Evolutionary conservation across 192 early-diverging fungal genomes (phyloP), one percentile per base, ranked within the genome.

Genomic region (Rhizophagus sp.): DNA sequence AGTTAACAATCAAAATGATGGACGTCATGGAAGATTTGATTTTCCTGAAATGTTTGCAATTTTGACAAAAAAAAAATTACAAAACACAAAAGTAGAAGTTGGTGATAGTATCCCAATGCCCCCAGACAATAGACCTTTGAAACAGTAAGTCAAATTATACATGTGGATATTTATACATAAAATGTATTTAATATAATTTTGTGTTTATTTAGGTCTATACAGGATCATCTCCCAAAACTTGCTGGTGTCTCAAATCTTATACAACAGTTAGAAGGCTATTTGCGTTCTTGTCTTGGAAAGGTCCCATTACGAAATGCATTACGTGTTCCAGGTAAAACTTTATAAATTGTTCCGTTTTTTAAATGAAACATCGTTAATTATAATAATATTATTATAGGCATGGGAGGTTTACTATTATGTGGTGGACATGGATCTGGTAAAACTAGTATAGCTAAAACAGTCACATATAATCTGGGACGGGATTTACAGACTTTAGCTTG

Each of bases 401-500:
- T 88, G 4, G 88, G 88, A 4, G 92, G 94, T n/a, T 80, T 93
- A 27, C 81, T 95, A 27, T 62, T 94, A 13, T 90, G 90, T 64
- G 94, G 94, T 12, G 84, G 91, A 11, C 93, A 90, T 79, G 94
- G 94, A 44, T 88, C 92, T 4, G 94, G 94, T n/a, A 95, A 95
- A 69, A 90, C 93, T 19, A 89, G 88, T 52, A 85, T 94, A 22
- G 86, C 87, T 19, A 82, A 87, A n/a, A 82, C 87, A 12, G 69
- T 95, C 24, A 80, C 88, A 25, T 73, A 82, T 64, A 76, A 79
- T 27, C 80, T 90, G 27, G 77, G 81, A 1, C 63, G 81, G 34
- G 83, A 90, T 57, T 66, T 64, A 25, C 79, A 87, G 3, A 84
- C 86, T 65, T 82, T 90, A 63, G 84, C 83, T 17, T 82, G 87